Base-by-base conservation (phyloP, 2,329 filamentous ascomycete genomes). In the Clonostachys chloroleuca region DNA sequence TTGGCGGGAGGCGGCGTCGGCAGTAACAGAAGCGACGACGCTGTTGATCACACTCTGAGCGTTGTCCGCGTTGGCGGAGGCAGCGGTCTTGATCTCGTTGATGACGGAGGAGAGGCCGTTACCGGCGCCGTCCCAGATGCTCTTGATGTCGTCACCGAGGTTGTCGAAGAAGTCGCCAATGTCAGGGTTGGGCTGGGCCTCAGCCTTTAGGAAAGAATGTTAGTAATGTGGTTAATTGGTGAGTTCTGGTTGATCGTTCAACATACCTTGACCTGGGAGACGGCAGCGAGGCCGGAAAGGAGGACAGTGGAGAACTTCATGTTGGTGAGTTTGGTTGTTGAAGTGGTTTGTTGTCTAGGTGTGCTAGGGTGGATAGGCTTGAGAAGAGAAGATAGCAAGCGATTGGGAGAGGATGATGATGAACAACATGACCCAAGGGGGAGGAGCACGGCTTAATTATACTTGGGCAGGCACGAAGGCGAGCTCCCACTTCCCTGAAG, bases 251-350 rank as follows among this genome's bases (percentile, higher is more conserved):
- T 33, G 30, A 9, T 20, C n/a, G 43, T 41, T 43, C 17, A 17
- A 54, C 51, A 34, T 55, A 65, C 64, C 54, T 63, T 52, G 50
- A 56, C 60, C 36, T 39, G 36, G 36, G 36, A 39, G 40, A 57
- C 50, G 47, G 63, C 59, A 44, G 59, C 59, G 41, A 68, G 53
- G 52, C 60, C 56, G 47, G 65, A 49, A 51, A 66, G 40, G 46
- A 60, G 54, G 53, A 56, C 14, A 43, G 50, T 56, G 56, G 63
- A 59, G 62, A 67, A 64, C 63, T 67, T 67, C 68, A 70, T 55
- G 18, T 43, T 69, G 48, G 40, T 57, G 57, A 30, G 24, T 30
- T 30, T 30, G 24, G 24, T 30, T 49, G 8, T 30, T 49, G 51
- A 48, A 42, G 54, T 40, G 52, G 43, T 45, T 46, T 33, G n/a